Base-by-base conservation (phyloP, 2,329 filamentous ascomycete genomes). In the Colletotrichum graminicola region DNA sequence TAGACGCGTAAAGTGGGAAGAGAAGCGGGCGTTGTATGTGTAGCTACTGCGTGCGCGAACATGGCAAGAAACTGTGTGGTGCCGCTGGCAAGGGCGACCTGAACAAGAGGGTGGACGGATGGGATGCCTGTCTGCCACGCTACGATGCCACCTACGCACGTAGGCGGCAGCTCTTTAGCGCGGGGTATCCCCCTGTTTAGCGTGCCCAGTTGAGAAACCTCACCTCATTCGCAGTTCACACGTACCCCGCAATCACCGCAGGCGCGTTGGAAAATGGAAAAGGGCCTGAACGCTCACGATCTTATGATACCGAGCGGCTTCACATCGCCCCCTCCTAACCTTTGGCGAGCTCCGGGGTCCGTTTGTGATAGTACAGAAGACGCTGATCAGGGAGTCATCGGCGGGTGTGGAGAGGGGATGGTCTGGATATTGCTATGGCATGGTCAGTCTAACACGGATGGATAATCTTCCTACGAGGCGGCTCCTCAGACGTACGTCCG, bases 141-240 rank as follows among this genome's bases (percentile, higher is more conserved):
- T 51, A 47, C 56, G 54, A 39, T 26, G 55, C 51, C 63, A 57
- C 64, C 57, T 32, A 21, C 41, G 5, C 6, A 34, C 5, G 18
- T 21, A 60, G 43, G 29, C 49, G 61, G 49, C 49, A 41, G 66
- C 39, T 72, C 21, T 60, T 60, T 69, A 72, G 69, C 69, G 65
- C 69, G 65, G 69, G 69, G 69, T 55, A 68, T 16, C 45, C 54
- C 68, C 68, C 59, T 61, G 65, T 29, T 32, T 68, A 60, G 59
- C 45, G 69, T 45, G 23, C n/a, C 45, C 65, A 26, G 39, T 60
- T 60, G 45, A 52, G 68, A 71, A 62, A 59, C 39, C 65, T 71
- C 69, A 68, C 69, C 65, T 59, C 68, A 71, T 68, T 68, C 65
- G 60, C 65, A 68, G 64, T 71, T 71, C 65, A 59, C 23, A 29